Evolutionary conservation across 2,329 filamentous ascomycete genomes (phyloP).

Genomic region (Stagonosporopsis cucurbitacearum): DNA sequence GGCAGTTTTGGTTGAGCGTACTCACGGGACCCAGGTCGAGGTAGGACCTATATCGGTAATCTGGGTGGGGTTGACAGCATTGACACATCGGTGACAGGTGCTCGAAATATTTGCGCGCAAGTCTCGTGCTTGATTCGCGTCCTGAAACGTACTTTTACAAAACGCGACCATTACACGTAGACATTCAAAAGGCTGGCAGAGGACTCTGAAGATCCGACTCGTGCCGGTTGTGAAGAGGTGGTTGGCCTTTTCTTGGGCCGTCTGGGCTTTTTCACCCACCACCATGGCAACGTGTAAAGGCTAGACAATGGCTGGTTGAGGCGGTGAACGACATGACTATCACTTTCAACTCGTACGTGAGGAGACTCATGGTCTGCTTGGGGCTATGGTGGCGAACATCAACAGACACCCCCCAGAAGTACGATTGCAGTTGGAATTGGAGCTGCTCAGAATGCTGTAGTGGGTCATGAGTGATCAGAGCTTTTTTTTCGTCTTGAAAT

Average conservation of each 20-base stretch:
- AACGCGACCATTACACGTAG: constrained; percentile 9
- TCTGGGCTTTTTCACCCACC: background rate
- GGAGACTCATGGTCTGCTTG: background rate
- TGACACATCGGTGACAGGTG: constrained; percentile 11
- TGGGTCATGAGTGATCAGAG: background rate
- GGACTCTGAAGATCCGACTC: background rate
- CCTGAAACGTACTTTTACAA: constrained; percentile 10
- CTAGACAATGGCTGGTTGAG: background rate
- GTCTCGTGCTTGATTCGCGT: constrained; percentile 12
- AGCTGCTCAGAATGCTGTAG: no score
- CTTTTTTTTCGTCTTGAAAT: background rate
- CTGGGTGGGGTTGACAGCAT: constrained; percentile 14
- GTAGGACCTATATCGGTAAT: background rate
- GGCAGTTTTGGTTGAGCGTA: background rate
- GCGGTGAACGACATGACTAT: background rate
- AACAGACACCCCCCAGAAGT: background rate
- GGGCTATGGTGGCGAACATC: background rate
- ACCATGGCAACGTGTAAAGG: background rate
- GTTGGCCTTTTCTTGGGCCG: background rate
- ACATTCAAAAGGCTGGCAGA: constrained; percentile 8
- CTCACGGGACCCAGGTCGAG: constrained; percentile 15
- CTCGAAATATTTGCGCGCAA: constrained; percentile 11
- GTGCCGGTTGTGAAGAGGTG: background rate
- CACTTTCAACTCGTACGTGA: background rate
- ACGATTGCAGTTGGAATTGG: background rate